Evolutionary conservation across 1,284 basidiomycete species (phyloP), one percentile per base, ranked within the genome.

Genomic region (Schizophyllum commune): DNA sequence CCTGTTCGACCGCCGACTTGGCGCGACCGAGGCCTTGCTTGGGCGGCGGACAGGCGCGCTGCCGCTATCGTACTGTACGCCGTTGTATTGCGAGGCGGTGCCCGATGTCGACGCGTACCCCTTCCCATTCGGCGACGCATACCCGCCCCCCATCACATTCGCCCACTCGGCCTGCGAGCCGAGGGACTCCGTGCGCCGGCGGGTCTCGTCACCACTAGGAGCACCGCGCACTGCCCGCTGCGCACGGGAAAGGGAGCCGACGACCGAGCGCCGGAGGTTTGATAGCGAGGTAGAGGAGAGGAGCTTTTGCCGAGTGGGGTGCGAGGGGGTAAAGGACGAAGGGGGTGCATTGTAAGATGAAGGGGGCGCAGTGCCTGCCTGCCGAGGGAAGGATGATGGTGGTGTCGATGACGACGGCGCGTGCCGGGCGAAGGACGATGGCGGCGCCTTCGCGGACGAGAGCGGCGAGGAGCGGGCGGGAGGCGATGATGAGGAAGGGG

Each of bases 231-330:
- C 39, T 11, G 39, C 39, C 39, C 39, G 39, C 39, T 47, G 39
- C 9, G 39, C 39, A 9, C 67, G 67, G 17, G 68, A 65, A 17
- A 75, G 65, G 0, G 72, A 73, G 19, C 74, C 75, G 5, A 72
- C 70, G 9, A 79, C 68, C 0, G 79, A 75, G 22, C 74, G 74
- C 33, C 75, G 72, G 32, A 81, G 66, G 61, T 73, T 78, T 51
- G 69, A 69, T 7, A 78, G 63, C 3, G 77, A 76, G 7, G 65
- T 66, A 1, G 71, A 66, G 1, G 74, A 66, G 1, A 66, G 67
- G 15, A 74, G 61, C 32, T 64, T 67, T 54, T 60, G 33, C 32
- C 22, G 19, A 17, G 47, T 60, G 27, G 27, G 27, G 39, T 47
- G 39, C 39, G 39, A 13, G 39, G 39, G 39, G 13, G 39, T 27